A percentile compares a stretch with the other conserved stretches of the same genome.
These are phyloP conservation scores for Tolypocladium capitatum DNA, from an alignment of 2,329 filamentous ascomycete genomes.

Conservation along the genomic window DNA sequence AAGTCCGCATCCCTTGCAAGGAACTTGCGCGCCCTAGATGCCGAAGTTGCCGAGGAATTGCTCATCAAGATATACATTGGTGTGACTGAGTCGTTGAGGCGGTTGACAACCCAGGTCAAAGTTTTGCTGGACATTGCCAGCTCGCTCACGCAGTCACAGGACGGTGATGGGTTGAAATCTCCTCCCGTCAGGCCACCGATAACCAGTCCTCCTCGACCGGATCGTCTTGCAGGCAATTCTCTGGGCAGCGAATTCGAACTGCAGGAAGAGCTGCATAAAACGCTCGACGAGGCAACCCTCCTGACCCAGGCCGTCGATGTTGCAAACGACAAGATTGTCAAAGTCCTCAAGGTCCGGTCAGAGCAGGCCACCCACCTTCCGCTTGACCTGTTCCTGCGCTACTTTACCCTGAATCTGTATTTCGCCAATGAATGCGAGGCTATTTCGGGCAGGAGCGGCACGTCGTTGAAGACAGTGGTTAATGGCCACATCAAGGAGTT, in stretches of 20 bases:
- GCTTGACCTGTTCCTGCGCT: conserved; percentile 60
- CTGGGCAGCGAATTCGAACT: conserved; percentile 27
- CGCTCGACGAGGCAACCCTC: conserved; percentile 64
- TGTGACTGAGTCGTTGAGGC: conserved; percentile 73
- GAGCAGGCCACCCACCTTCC: conserved; percentile 59
- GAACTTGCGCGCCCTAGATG: conserved; percentile 72
- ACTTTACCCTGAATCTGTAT: conserved; percentile 69
- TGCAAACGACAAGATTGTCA: conserved; percentile 63
- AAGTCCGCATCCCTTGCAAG: conserved; percentile 80
- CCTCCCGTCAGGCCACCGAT: conserved; percentile 38
- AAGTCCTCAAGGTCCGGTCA: conserved; percentile 62
- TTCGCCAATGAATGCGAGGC: conserved; percentile 82
- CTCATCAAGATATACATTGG: conserved; percentile 73
- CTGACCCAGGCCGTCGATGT: conserved; percentile 70
- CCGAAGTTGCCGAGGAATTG: conserved; percentile 73
- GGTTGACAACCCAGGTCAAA: conserved; percentile 83
- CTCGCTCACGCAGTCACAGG: conserved; percentile 38
- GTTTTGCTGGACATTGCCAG: conserved; percentile 90
- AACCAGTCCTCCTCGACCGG: conserved; percentile 36
- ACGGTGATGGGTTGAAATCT: conserved; percentile 29
- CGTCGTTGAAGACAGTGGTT: conserved; percentile 62
- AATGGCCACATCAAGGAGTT: conserved; percentile 75
- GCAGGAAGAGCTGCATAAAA: conserved; percentile 65
- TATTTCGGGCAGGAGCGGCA: conserved; percentile 66
- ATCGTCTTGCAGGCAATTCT: conserved; percentile 13